Base-by-base conservation (phyloP, 345 rosid genomes). In the Pistacia integerrima region DNA sequence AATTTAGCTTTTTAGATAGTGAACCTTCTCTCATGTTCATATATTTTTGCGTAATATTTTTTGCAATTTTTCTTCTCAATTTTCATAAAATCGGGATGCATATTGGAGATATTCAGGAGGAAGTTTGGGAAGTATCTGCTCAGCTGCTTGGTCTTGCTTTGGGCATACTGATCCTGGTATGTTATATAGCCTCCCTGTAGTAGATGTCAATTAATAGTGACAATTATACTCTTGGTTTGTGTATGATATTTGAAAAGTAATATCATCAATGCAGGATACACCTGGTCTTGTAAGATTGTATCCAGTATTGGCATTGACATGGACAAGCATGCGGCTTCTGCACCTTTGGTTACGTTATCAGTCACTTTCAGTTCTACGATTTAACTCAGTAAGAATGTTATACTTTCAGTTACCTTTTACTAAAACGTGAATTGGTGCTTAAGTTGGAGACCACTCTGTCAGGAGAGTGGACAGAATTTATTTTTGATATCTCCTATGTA, bases 71-170 rank as follows among this genome's bases (percentile, higher is more conserved):
- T 51, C 3, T 51, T 51, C 12, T 51, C 13, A 51, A 41, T 41
- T 41, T 41, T 41, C 8, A 41, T 41, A 41, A 41, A 41, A 41
- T 41, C 46, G 1, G 46, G 46, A 41, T 7, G 9, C 46, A 41
- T 11, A 33, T 63, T 56, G 70, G 64, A 55, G 80, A 74, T 64
- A 58, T 85, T 84, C 90, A 93, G 99, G 99, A 95, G 81, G 98
- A 95, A 86, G 97, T 95, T 74, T 95, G 99, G 99, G 99, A 93
- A 90, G 99, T 95, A 82, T 88, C 85, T 78, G 99, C 99, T 76
- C 96, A 95, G 84, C 79, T 93, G 84, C 83, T 93, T 78, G 98
- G 99, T 71, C 98, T 95, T 80, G 90, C 82, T 59, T 73, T 95
- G 52, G 99, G 99, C 75, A 90, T 95, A 80, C 70, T 95, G 79